Conservation (phyloP, 805 yeast genomes). For the Danielozyma ontarioensis region DNA sequence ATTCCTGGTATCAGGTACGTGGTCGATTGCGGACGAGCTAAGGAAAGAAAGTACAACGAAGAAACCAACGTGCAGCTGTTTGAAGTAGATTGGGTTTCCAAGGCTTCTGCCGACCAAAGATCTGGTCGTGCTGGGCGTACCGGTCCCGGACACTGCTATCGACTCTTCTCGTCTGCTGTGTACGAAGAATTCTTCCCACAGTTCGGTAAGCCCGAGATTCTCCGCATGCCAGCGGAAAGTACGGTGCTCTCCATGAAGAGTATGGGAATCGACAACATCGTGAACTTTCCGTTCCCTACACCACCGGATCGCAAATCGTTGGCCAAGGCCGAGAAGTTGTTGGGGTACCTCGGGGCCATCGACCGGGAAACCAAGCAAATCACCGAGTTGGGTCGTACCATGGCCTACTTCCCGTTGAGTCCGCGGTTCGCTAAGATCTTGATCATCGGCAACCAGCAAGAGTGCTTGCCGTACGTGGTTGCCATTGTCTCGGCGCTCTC, state of each 20-base stretch:
- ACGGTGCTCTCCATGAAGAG: constrained; percentile 94
- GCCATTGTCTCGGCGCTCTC: constrained; percentile 89
- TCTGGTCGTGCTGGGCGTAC: constrained; percentile 98
- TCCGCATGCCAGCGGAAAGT: constrained; percentile 94
- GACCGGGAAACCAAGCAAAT: constrained; percentile 45
- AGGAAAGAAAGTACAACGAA: constrained; percentile 78
- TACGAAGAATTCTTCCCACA: constrained; percentile 80
- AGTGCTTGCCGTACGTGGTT: constrained; percentile 81
- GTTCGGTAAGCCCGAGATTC: constrained; percentile 84
- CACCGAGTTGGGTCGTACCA: constrained; percentile 75
- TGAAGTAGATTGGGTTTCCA: constrained; percentile 86
- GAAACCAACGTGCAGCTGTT: constrained; percentile 89
- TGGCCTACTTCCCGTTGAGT: constrained; percentile 88
- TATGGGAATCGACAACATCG: constrained; percentile 89
- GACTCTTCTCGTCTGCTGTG: constrained; percentile 90
- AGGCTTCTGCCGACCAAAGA: constrained; percentile 94
- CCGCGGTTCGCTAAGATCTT: constrained; percentile 92
- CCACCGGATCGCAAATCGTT: constrained; percentile 70
- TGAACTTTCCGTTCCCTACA: constrained; percentile 95
- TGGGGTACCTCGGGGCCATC: constrained; percentile 77
- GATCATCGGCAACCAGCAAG: constrained; percentile 79
- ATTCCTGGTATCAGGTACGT: constrained; percentile 95
- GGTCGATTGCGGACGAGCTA: constrained; percentile 90
- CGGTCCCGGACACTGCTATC: constrained; percentile 96
- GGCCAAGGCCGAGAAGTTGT: constrained; percentile 58